Conservation (phyloP, 2,329 filamentous ascomycete genomes). For the Fonsecaea erecta region DNA sequence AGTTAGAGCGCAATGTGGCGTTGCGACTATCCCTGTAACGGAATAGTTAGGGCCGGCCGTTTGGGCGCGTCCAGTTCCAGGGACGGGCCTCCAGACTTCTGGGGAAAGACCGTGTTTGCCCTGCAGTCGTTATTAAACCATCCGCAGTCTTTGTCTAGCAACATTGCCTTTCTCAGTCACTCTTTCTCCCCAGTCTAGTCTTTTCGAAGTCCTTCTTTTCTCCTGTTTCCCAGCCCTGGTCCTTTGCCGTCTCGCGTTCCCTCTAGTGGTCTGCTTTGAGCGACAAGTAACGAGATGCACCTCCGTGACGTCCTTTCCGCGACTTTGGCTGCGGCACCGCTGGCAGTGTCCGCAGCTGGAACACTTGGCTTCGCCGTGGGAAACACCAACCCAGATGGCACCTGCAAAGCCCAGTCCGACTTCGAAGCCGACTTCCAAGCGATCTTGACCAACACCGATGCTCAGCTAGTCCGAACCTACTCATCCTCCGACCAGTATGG, state of each 20-base stretch:
- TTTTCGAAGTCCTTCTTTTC: constrained; percentile 21
- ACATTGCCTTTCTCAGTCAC: constrained; percentile 1
- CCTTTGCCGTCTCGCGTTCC: neutral
- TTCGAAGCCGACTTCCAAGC: constrained; percentile 69
- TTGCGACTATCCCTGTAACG: neutral
- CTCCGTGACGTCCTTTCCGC: constrained; percentile 47
- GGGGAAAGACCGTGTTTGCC: neutral
- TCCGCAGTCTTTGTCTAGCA: neutral
- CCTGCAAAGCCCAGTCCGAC: constrained; percentile 66
- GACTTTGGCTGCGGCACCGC: constrained; percentile 51
- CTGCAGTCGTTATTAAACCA: neutral
- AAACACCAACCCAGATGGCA: constrained; percentile 63
- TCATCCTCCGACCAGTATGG: constrained; percentile 59
- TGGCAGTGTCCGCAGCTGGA: constrained; percentile 58
- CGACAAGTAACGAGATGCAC: constrained; percentile 49
- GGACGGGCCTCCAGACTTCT: neutral
- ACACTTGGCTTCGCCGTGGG: constrained; percentile 69
- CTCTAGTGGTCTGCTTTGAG: neutral
- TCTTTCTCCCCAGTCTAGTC: constrained; percentile 9
- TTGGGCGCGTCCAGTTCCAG: neutral
- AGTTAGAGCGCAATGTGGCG: neutral
- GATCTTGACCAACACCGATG: constrained; percentile 55
- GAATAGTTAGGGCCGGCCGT: neutral
- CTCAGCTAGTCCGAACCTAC: constrained; percentile 68
- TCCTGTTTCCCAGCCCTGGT: neutral